Evolutionary conservation across 345 rosid species (phyloP).

Genomic region (Hibiscus trionum): DNA sequence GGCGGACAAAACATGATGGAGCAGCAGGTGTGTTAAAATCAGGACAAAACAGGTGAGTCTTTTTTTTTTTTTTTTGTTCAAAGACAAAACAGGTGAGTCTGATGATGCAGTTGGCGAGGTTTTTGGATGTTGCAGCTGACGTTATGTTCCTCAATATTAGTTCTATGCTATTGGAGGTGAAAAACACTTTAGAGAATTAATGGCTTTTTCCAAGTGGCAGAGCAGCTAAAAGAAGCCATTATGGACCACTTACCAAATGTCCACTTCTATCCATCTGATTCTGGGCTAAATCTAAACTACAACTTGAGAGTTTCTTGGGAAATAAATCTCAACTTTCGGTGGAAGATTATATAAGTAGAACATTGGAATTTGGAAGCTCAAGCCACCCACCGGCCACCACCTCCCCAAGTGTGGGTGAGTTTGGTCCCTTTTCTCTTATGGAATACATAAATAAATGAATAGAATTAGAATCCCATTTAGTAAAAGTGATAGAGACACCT

Average conservation of each 20-base stretch:
- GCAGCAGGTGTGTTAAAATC: no score
- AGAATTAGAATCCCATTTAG: no score
- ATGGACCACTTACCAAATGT: slow-evolving; percentile 7
- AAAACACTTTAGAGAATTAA: not conserved
- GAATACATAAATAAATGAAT: not conserved
- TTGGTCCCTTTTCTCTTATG: slow-evolving; percentile 1
- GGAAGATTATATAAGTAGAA: not conserved
- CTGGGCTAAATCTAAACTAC: not conserved
- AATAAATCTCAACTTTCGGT: slow-evolving; percentile 7
- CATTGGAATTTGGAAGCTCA: no score
- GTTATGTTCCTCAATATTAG: not conserved
- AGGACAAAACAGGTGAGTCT: no score
- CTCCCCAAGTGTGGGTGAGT: not conserved
- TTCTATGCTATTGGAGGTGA: not conserved
- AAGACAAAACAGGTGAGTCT: no score
- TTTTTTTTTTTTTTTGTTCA: no score
- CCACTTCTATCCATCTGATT: not conserved
- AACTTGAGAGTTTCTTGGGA: not conserved
- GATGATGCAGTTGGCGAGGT: not conserved
- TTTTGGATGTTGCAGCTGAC: slow-evolving; percentile 3
- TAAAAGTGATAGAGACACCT: no score
- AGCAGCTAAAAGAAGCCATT: not conserved
- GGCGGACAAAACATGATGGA: not conserved
- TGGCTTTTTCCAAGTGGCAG: not conserved
- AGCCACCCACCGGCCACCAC: not conserved